Evolutionary conservation across 176 grass and related monocot species (phyloP).

Genomic region (sorghum (Sorghum bicolor)): Sorghum_bicolor_NCBIv3 NC_012872.2:74328001-74328500

Average conservation of each 20-base stretch:
- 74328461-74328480: slow-evolving; percentile 82
- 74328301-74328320: slow-evolving; percentile 86
- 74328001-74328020: slow-evolving; percentile 94
- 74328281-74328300: slow-evolving; percentile 82
- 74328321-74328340: slow-evolving; percentile 95
- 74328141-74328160: slow-evolving; percentile 79
- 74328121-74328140: slow-evolving; percentile 92
- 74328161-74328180: slow-evolving; percentile 91
- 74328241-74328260: slow-evolving; percentile 87
- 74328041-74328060: slow-evolving; percentile 96
- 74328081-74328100: slow-evolving; percentile 89
- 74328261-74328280: slow-evolving; percentile 90
- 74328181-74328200: slow-evolving; percentile 93
- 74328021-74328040: slow-evolving; percentile 95
- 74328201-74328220: slow-evolving; percentile 93
- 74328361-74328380: slow-evolving; percentile 95
- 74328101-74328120: slow-evolving; percentile 95
- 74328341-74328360: slow-evolving; percentile 84
- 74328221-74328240: slow-evolving; percentile 92
- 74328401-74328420: slow-evolving; percentile 78
- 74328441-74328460: slow-evolving; percentile 96
- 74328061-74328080: slow-evolving; percentile 99
- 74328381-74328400: slow-evolving; percentile 83
- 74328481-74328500: slow-evolving; percentile 98
- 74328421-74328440: slow-evolving; percentile 91